These are phyloP conservation scores for Bothriochloa decipiens DNA, from an alignment of 176 grass and related monocot genomes.

Conservation along the genomic window DNA sequence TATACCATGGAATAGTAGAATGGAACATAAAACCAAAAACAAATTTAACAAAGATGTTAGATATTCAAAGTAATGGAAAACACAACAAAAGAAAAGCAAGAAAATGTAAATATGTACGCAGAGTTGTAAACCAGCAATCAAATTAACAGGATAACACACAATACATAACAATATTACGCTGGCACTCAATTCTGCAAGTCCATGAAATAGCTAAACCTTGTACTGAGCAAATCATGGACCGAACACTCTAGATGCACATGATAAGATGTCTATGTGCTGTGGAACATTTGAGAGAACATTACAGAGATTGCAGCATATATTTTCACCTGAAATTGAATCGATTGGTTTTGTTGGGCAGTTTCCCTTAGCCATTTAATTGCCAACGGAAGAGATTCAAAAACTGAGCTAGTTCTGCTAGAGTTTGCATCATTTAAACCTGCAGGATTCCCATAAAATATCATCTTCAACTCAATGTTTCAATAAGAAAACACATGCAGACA, in stretches of 20 bases:
- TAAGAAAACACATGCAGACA: conserved; percentile 33
- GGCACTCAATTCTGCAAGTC: neutral
- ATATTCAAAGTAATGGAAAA: conserved; percentile 26
- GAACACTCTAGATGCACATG: conserved; percentile 11
- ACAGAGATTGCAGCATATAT: conserved; percentile 2
- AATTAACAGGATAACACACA: conserved; percentile 10
- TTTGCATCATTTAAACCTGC: conserved; percentile 57
- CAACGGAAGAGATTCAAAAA: conserved; percentile 77
- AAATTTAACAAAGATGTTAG: neutral
- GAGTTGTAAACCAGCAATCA: neutral
- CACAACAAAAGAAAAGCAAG: conserved; percentile 4
- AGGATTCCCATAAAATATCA: conserved; percentile 30
- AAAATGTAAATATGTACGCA: neutral
- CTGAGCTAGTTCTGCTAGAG: conserved; percentile 46
- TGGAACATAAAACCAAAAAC: conserved; percentile 2
- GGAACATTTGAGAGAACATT: conserved; percentile 37
- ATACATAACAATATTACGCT: conserved; percentile 22
- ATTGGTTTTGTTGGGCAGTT: conserved; percentile 59
- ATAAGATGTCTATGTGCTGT: conserved; percentile 4
- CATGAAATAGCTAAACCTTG: conserved; percentile 8
- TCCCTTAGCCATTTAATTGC: conserved; percentile 90
- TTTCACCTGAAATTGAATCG: conserved; percentile 71
- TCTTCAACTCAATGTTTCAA: conserved; percentile 45
- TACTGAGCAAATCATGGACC: neutral
- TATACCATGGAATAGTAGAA: conserved; percentile 12